Evolutionary conservation across 164 flowering plant genomes (phyloP), one percentile per base, ranked within the genome.

Genomic region (Kalanchoe fedtschenkoi): DNA sequence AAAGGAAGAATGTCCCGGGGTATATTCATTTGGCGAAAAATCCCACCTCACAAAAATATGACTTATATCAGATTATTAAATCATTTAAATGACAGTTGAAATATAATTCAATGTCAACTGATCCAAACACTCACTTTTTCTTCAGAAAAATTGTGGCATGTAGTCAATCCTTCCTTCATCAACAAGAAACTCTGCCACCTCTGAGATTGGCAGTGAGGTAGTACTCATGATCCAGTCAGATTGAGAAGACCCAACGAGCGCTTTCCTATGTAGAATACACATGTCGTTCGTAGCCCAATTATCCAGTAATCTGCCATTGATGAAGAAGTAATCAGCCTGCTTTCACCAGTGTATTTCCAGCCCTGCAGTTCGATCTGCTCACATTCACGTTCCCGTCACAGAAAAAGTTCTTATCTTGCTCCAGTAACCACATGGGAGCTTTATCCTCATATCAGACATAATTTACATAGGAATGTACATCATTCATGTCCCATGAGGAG

Each of bases 141-240:
- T 26, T 26, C 28, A 51, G 5, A 26, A 51, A n/a, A n/a, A n/a
- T n/a, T 51, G 56, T 26, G 56, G 17, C 56, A 51, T 5, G 26
- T 26, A 11, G 16, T 51, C 56, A 30, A 51, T 51, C 56, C 56
- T 51, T 29, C 56, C 56, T 51, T 26, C n/a, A 28, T 24, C 39
- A 37, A 8, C 39, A 37, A 37, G 39, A 37, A 37, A 37, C 39
- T 37, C 54, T 51, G 26, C 17, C 13, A 51, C 3, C 26, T 21
- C 5, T 44, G 32, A 26, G 56, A 51, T 51, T 22, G 24, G 56
- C 32, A 24, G 32, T 51, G 32, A 87, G 85, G 63, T 81, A 75
- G 68, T 83, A 88, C 60, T 86, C 87, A 60, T 84, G 78, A 84
- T 51, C 95, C 95, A 90, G 43, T 79, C 76, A 29, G 92, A 86